Conservation (phyloP, 495 filamentous ascomycete species). For the Elasticomyces elasticus region DNA sequence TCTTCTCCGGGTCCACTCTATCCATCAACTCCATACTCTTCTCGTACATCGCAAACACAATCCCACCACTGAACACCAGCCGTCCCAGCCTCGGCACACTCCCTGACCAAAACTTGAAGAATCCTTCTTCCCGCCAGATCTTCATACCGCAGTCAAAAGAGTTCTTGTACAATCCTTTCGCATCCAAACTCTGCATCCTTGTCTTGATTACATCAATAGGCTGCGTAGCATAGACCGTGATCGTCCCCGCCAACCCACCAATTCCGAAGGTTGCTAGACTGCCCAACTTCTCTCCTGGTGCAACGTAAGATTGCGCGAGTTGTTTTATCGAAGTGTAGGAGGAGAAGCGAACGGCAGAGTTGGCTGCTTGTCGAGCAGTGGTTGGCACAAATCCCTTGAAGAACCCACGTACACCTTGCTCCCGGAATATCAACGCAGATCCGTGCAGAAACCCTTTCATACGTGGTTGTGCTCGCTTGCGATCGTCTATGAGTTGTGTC, state of each 20-base stretch:
- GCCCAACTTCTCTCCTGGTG: conserved; percentile 89
- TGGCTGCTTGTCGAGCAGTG: conserved; percentile 87
- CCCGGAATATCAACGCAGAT: conserved; percentile 71
- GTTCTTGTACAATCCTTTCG: conserved; percentile 73
- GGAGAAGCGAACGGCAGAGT: conserved; percentile 80
- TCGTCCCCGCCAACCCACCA: conserved; percentile 78
- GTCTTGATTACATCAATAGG: conserved; percentile 95
- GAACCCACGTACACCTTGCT: conserved; percentile 82
- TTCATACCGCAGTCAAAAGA: conserved; percentile 72
- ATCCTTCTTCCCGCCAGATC: conserved; percentile 81
- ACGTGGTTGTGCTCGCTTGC: conserved; percentile 74
- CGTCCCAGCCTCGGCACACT: conserved; percentile 76
- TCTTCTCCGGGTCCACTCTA: conserved; percentile 67
- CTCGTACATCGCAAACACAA: conserved; percentile 98
- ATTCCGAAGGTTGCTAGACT: conserved; percentile 82
- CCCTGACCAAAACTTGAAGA: conserved; percentile 89
- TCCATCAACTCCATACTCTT: conserved; percentile 90
- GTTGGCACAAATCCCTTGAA: conserved; percentile 96
- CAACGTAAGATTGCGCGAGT: conserved; percentile 80
- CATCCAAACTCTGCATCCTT: conserved; percentile 93
- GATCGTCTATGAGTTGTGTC: conserved; percentile 77
- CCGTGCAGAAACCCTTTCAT: conserved; percentile 92
- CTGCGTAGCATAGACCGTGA: conserved; percentile 85
- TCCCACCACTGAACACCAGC: conserved; percentile 79
- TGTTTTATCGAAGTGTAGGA: conserved; percentile 87